phyloP scores from a whole-genome alignment of 2,329 filamentous ascomycete genomes.

The Fusarium anthophilum region DNA sequence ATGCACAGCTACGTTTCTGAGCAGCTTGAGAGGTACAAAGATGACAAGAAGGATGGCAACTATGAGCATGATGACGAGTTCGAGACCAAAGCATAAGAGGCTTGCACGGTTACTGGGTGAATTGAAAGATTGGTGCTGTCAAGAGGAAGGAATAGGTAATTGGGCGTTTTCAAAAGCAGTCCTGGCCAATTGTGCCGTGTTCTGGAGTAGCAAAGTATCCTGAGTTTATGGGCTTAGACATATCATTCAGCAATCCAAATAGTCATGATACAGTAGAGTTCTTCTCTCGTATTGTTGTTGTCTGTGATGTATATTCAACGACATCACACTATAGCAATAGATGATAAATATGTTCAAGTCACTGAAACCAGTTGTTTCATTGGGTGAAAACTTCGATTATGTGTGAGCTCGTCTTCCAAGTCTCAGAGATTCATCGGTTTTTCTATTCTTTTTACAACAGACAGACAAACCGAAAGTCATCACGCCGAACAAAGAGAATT shows the following conservation, averaged over 20 bases:
- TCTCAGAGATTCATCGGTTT: not conserved
- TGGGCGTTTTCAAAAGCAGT: conserved; percentile 33
- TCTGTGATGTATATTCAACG: not conserved
- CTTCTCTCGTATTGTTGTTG: not conserved
- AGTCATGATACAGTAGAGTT: conserved; percentile 8
- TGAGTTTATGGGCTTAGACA: conserved; percentile 19
- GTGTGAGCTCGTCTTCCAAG: conserved; percentile 1
- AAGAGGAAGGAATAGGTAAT: conserved; percentile 16
- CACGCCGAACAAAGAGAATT: conserved; percentile 14
- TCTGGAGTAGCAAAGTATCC: not conserved
- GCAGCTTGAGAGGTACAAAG: conserved; percentile 76
- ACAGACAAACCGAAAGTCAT: not conserved
- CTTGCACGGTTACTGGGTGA: not conserved
- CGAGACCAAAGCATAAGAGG: conserved; percentile 52
- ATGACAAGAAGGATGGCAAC: conserved; percentile 39
- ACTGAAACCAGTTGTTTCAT: not conserved
- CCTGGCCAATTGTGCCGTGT: conserved; percentile 3
- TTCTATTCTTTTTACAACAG: not conserved
- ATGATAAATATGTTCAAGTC: not conserved
- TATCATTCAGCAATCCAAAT: conserved; percentile 20
- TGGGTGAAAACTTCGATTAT: not conserved
- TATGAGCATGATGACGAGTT: conserved; percentile 56
- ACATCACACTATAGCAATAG: not conserved
- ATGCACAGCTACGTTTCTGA: conserved; percentile 84
- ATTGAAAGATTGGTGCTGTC: not conserved